Evolutionary conservation across 2,329 filamentous ascomycete genomes (phyloP).

Genomic region (Curvularia lunata): DNA sequence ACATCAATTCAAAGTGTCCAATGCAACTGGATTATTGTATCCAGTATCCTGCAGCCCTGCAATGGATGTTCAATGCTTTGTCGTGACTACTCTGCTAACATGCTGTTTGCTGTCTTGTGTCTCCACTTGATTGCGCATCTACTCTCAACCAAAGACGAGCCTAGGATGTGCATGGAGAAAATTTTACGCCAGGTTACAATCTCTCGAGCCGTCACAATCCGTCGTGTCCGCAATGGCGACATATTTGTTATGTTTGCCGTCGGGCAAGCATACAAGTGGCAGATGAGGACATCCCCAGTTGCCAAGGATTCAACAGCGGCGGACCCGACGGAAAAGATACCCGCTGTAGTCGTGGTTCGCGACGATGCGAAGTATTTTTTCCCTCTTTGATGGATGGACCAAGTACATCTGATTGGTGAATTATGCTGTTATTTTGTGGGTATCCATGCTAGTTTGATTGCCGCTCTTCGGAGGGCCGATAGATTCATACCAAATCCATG

Average conservation of each 20-base stretch:
- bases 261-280: not conserved
- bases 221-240: not conserved
- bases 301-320: not conserved
- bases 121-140: not conserved
- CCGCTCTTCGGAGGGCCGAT: not conserved
- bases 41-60: not conserved
- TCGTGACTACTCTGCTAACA: not conserved
- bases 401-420: not conserved
- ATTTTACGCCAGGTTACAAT: not conserved
- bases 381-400: not conserved
- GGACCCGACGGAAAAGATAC: conserved; percentile 1
- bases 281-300: not conserved
- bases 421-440: not conserved
- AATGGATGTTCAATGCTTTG: not conserved
- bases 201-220: not conserved
- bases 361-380: too few species aligned
- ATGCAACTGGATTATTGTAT: not conserved
- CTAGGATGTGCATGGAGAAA: not conserved
- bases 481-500: not conserved
- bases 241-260: not conserved
- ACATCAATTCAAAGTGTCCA: not conserved
- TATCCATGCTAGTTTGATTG: not conserved
- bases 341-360: not conserved
- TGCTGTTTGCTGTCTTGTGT: not conserved
- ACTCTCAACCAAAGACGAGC: not conserved